These are phyloP conservation scores for Eutrema salsugineum DNA, from an alignment of 441 rosid genomes.

Conservation along the genomic window DNA sequence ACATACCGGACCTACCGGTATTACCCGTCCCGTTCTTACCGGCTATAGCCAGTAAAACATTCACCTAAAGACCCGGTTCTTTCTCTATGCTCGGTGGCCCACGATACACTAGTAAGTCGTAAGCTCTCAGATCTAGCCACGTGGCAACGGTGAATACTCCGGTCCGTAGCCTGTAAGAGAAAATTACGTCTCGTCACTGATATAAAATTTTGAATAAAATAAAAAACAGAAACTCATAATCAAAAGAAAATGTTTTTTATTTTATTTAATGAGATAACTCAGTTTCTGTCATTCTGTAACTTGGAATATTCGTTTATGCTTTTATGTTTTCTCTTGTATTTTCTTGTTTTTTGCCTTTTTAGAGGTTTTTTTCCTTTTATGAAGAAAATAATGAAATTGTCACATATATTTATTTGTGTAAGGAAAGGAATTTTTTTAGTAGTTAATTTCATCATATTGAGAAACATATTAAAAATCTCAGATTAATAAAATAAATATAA, in stretches of 20 bases:
- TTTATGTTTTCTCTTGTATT: not conserved
- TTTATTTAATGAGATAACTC: too few relatives aligned
- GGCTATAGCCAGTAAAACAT: not conserved
- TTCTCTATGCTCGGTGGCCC: not conserved
- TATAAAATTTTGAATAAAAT: not conserved
- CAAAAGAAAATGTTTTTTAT: too few relatives aligned
- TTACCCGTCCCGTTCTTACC: not conserved
- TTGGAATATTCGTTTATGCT: constrained; percentile 14
- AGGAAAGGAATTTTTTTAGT: too few relatives aligned
- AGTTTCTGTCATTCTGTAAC: not conserved
- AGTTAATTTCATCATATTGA: too few relatives aligned
- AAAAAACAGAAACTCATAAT: not conserved
- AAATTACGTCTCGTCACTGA: constrained; percentile 5
- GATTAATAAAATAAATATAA: too few relatives aligned
- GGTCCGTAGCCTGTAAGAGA: not conserved
- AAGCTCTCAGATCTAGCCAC: not conserved
- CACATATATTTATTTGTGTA: too few relatives aligned
- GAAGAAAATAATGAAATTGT: too few relatives aligned
- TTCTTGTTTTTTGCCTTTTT: not conserved
- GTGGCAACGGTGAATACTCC: not conserved
- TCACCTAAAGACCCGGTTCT: constrained; percentile 3
- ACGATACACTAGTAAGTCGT: not conserved
- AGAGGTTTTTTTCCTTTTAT: too few relatives aligned
- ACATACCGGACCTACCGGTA: constrained; percentile 7
- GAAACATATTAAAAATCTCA: too few relatives aligned